Evolutionary conservation across 2,329 filamentous ascomycete species (phyloP), one percentile per base, ranked within the genome.

Genomic region (Zasmidium angulare): DNA sequence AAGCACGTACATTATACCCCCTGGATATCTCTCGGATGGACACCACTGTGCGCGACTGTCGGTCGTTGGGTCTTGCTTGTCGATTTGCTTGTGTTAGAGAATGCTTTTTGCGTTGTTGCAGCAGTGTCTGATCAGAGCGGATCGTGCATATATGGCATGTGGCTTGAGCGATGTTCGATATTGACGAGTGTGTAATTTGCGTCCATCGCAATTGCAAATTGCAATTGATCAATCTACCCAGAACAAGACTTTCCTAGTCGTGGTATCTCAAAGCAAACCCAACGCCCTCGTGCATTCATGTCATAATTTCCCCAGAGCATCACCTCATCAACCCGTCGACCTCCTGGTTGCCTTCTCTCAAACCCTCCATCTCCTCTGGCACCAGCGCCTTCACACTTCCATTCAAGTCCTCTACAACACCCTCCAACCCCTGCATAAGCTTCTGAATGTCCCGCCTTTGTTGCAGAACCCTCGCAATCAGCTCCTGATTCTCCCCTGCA

Each of bases 401-500:
- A 66, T 86, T 83, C 47, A 88, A 69, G 71, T 87, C 85, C 26
- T 73, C 73, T 49, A 87, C 79, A 12, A 85, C 79, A 49, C 73
- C 75, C 69, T 87, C 85, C 29, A 88, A 70, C 19, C 80, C 78
- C 19, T 75, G 74, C 20, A 88, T 72, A 54, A 88, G 69, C 21
- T 71, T 76, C 63, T 84, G 79, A 49, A 88, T 85, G 66, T 88
- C 84, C 50, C 76, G 73, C 59, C 83, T 76, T 67, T 88, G 85
- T 46, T 76, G 73, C 50, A 77, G 74, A 3, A 88, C 77, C 10
- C 76, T 79, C 52, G 78, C 77, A 43, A 82, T 74, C 4, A 86
- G 72, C 56, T 78, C 75, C n/a, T 73, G 73, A 65, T 88, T 88
- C 56, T 83, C 75, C 17, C 74, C 66, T 64, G 85, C 79, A 2